Evolutionary conservation across 2,329 filamentous ascomycete species (phyloP).

Genomic region (Coleophoma cylindrospora): DNA sequence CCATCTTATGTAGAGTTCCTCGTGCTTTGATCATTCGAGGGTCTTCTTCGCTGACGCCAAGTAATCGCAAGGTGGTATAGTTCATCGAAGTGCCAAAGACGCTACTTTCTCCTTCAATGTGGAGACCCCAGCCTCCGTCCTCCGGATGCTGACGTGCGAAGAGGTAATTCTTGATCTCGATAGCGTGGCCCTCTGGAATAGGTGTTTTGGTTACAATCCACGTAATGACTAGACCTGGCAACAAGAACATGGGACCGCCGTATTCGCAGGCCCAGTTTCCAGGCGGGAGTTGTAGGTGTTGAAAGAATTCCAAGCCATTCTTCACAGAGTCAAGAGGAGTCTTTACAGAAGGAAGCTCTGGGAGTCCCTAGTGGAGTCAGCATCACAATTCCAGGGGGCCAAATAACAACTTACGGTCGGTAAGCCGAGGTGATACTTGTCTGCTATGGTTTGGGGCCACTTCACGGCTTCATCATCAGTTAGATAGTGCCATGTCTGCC

Average conservation of each 20-base stretch:
- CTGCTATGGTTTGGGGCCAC: constrained; percentile 86
- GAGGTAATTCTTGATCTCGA: constrained; percentile 89
- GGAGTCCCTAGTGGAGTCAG: constrained; percentile 55
- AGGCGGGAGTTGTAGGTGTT: constrained; percentile 78
- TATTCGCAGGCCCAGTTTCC: constrained; percentile 98
- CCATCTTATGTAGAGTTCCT: constrained; percentile 74
- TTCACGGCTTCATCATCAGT: constrained; percentile 60
- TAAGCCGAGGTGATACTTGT: constrained; percentile 82
- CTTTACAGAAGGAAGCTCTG: constrained; percentile 63
- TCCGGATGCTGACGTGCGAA: constrained; percentile 78
- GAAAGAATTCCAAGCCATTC: constrained; percentile 86
- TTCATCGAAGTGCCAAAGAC: constrained; percentile 90
- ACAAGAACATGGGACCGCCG: constrained; percentile 92
- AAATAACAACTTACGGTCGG: constrained; percentile 55
- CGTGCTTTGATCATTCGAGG: constrained; percentile 82
- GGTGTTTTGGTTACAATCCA: constrained; percentile 89
- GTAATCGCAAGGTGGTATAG: constrained; percentile 73
- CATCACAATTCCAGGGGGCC: background rate
- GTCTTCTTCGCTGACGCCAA: constrained; percentile 81
- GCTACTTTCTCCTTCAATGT: constrained; percentile 89
- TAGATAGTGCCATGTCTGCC: constrained; percentile 93
- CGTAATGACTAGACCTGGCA: constrained; percentile 78
- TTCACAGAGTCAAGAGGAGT: constrained; percentile 71
- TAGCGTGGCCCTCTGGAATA: constrained; percentile 73
- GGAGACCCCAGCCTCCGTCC: constrained; percentile 95